Conservation (phyloP, 352 stramenopile species). For the Phytopythium kandeliae region DNA sequence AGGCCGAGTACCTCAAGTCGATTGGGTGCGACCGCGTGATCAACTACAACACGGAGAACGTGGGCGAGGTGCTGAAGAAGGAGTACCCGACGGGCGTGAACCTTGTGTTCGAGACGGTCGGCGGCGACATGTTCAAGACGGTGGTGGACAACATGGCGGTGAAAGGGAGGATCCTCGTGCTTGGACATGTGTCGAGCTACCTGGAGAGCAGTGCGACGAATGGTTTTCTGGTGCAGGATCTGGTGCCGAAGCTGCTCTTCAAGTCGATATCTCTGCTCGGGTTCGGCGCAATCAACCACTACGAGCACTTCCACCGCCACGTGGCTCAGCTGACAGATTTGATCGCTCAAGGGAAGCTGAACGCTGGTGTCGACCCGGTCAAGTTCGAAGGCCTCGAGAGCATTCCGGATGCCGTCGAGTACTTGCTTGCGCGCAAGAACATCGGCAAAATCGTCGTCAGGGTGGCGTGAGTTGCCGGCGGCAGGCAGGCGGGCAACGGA, state of each 20-base stretch:
- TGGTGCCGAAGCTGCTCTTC: constrained; percentile 27
- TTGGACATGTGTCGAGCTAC: constrained; percentile 24
- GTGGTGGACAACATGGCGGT: constrained; percentile 23
- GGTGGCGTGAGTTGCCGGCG: too few relatives aligned
- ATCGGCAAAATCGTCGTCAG: constrained; percentile 81
- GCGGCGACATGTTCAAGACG: constrained; percentile 26
- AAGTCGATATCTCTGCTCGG: constrained; percentile 2
- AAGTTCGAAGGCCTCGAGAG: constrained; percentile 39
- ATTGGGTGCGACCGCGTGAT: constrained; percentile 50
- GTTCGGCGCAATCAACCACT: constrained; percentile 29
- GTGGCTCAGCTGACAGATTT: constrained; percentile 37
- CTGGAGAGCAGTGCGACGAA: constrained; percentile 8
- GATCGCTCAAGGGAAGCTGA: constrained; percentile 43
- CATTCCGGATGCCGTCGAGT: constrained; percentile 53
- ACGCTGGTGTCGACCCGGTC: constrained; percentile 10
- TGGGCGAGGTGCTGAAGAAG: constrained; percentile 25
- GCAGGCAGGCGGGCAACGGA: too few relatives aligned
- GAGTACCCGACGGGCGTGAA: constrained; percentile 34
- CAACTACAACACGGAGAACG: constrained; percentile 59
- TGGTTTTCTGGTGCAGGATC: constrained; percentile 12
- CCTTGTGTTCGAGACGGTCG: constrained; percentile 31
- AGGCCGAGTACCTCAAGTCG: constrained; percentile 56
- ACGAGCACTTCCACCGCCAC: constrained; percentile 30
- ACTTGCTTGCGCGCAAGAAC: constrained; percentile 34
- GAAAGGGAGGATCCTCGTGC: constrained; percentile 19